Conservation (phyloP, 2,329 filamentous ascomycete genomes). For the Beauveria medogensis region DNA sequence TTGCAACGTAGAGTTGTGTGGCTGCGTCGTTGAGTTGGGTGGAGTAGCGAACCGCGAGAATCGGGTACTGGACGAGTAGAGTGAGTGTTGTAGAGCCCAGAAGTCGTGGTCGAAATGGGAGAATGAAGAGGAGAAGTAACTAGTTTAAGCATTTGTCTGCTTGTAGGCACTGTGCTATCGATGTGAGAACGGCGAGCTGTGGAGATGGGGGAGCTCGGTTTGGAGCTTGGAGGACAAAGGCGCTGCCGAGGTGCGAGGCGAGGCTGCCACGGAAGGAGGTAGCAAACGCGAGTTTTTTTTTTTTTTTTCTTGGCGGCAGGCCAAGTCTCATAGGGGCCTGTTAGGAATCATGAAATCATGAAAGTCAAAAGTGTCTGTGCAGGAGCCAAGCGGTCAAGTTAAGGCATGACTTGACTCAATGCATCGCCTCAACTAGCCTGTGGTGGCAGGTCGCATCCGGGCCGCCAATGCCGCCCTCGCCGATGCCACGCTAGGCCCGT, state of each 20-base stretch:
- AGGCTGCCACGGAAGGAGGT: neutral
- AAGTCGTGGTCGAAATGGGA: neutral
- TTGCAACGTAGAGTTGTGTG: neutral
- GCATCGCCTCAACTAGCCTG: neutral
- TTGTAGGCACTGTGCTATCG: neutral
- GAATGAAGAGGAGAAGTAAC: neutral
- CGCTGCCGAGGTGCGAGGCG: neutral
- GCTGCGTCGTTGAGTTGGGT: neutral
- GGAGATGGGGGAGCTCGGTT: neutral
- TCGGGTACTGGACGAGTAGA: neutral
- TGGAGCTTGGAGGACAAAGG: neutral
- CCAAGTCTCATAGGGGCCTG: neutral
- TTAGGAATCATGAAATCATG: neutral
- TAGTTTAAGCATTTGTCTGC: neutral
- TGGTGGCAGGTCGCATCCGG: neutral
- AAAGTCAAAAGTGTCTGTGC: neutral
- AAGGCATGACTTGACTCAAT: neutral
- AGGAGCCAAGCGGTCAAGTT: neutral
- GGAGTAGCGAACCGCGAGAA: neutral
- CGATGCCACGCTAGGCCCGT: neutral
- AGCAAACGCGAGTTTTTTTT: neutral
- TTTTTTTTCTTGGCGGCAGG: neutral
- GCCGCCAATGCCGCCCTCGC: neutral
- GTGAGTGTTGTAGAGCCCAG: neutral
- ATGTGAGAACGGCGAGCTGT: neutral